Evolutionary conservation across 2,329 filamentous ascomycete genomes (phyloP).

Genomic region (Passalora sequoiae): DNA sequence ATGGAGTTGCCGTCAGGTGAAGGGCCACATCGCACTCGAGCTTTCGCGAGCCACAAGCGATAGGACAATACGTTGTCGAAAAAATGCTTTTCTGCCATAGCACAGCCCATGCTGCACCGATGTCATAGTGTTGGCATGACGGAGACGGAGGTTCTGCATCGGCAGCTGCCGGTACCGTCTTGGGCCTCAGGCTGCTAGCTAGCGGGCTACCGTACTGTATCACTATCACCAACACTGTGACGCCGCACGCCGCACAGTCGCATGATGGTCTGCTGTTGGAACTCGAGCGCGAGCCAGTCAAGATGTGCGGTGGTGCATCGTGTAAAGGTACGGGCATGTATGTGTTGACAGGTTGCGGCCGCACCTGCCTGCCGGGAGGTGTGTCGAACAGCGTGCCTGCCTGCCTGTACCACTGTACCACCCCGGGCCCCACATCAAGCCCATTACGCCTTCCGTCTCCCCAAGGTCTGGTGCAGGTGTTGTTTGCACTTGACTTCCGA

Average conservation of each 20-base stretch:
- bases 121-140: neutral
- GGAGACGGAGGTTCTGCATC: neutral
- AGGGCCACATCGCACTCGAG: slow-evolving; percentile 3
- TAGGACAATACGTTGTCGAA: slow-evolving; percentile 6
- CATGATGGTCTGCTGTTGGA: slow-evolving; percentile 4
- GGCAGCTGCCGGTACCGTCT: neutral
- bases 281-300: slow-evolving; percentile 8
- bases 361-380: no score
- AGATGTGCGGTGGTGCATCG: no score
- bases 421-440: slow-evolving; percentile 3
- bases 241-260: slow-evolving; percentile 10
- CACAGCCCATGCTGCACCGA: neutral
- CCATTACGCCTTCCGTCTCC: slow-evolving; percentile 7
- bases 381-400: slow-evolving; percentile 6
- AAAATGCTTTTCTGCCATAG: slow-evolving; percentile 2
- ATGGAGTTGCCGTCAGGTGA: slow-evolving; percentile 7
- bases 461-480: no score
- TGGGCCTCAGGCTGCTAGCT: neutral
- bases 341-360: no score
- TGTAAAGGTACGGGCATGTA: no score
- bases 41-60: slow-evolving; percentile 9
- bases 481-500: slow-evolving; percentile 11
- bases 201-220: no score
- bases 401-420: no score
- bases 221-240: slow-evolving; percentile 6